Base-by-base conservation (phyloP, 108 stramenopile species). In the Cyclostephanos invisitatus region DNA sequence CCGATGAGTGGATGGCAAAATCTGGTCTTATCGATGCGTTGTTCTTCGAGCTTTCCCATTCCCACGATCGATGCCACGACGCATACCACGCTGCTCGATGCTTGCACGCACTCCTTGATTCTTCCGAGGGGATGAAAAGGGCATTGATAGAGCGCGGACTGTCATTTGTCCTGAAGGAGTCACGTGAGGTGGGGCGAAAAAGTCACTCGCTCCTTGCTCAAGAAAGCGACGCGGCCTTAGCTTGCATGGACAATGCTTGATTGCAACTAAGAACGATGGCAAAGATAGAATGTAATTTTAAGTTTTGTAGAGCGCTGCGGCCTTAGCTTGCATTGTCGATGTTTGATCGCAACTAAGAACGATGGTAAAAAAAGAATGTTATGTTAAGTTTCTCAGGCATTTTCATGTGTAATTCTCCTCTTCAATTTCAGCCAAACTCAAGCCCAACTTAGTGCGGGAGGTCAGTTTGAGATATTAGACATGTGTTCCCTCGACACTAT, bases 81-180 rank as follows among this genome's bases (percentile, higher is more conserved):
- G 74, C 74, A 21, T 75, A 75, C 62, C 67, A 75, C 27, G 74
- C 74, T 14, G 67, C 67, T 42, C 66, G 74, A 63, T 75, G 67
- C 24, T 48, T 75, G 20, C 42, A 35, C 10, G 37, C 28, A 24
- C 48, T 75, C 11, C 51, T 75, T 17, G 67, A 55, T 42, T 38
- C 53, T 51, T 75, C 74, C 14, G 20, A 8, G 38, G 67, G 63
- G 3, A 67, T 68, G 21, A 68, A 61, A 20, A 42, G 32, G 37
- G 29, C 36, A 22, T 62, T 75, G n/a, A 7, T 46, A 3, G 51
- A 68, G n/a, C 74, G 74, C 7, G 65, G 57, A 55, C 48, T 68
- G 46, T 11, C 32, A 5, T 12, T 2, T 18, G 22, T 62, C 5
- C 37, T 75, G 38, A 62, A 63, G 51, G 17, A 53, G 20, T 47